Evolutionary conservation across 805 yeast genomes (phyloP).

Genomic region (Candida nemodendra): DNA sequence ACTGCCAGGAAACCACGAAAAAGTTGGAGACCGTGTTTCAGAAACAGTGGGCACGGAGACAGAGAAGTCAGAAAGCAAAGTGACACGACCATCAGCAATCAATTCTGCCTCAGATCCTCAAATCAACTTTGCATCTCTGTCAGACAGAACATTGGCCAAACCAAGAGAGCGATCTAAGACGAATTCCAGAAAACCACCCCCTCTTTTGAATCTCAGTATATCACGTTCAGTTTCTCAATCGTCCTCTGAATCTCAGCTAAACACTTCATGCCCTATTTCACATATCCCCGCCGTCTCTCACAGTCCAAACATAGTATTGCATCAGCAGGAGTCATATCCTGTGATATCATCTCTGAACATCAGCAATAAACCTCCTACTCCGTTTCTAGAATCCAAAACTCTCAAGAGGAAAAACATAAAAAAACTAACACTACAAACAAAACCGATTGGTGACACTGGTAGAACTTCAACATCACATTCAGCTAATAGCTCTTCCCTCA

Average conservation of each 20-base stretch:
- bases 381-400: slow-evolving; percentile 35
- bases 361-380: slow-evolving; percentile 16
- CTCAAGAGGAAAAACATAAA: slow-evolving; percentile 60
- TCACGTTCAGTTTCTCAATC: slow-evolving; percentile 6
- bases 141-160: slow-evolving; percentile 1
- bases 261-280: not conserved
- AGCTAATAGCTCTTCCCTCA: slow-evolving; percentile 14
- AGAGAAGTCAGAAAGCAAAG: not conserved
- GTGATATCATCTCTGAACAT: slow-evolving; percentile 3
- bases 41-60: not conserved
- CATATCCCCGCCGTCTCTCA: not conserved
- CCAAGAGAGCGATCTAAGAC: too few species aligned
- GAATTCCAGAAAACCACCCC: slow-evolving; percentile 17
- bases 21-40: slow-evolving; percentile 1
- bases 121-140: not conserved
- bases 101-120: not conserved
- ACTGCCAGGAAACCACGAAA: slow-evolving; percentile 7
- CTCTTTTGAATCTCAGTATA: slow-evolving; percentile 6
- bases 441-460: slow-evolving; percentile 1
- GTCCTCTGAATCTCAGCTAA: slow-evolving; percentile 5
- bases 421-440: slow-evolving; percentile 42
- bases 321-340: slow-evolving; percentile 3
- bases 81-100: not conserved
- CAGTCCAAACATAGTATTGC: slow-evolving; percentile 5
- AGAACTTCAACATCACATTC: not conserved